Evolutionary conservation across 345 rosid genomes (phyloP), one percentile per base, ranked within the genome.

Genomic region (Garcia nutans): DNA sequence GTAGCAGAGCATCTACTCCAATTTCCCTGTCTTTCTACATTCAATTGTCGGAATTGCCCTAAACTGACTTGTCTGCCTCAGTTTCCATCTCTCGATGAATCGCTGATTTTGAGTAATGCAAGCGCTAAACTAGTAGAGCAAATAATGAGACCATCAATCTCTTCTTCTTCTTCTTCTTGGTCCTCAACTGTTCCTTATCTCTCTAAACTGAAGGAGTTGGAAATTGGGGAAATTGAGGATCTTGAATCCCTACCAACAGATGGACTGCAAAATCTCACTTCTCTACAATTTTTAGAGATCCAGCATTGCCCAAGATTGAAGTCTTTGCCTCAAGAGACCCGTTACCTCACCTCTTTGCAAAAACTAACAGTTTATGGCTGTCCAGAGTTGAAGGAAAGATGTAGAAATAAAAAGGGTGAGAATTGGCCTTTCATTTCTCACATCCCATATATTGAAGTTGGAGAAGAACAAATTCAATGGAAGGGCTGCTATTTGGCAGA

Each of bases 81-180:
- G 7, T 71, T 77, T 75, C 82, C 72, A 55, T 24, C 62, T 26
- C 42, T 79, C 9, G 74, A 69, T 50, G 75, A 28, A 10, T 1
- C 0, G 5, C 19, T 65, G 1, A 0, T 0, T 13, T 15, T 65
- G 41, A 0, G 8, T 0, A 3, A 19, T 0, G 15, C 0, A 19
- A 62, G 67, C 10, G 20, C 19, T 12, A 6, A 12, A 13, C 42
- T 17, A 26, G 44, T 78, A 6, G 31, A 45, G 20, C 76, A n/a
- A n/a, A 65, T 24, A 12, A 6, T 28, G 44, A 9, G 11, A 62
- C 9, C 37, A 22, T 16, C 23, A 7, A 13, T 6, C 8, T 49
- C n/a, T 24, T 50, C 42, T 2, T 63, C 72, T n/a, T n/a, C n/a
- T n/a, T n/a, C n/a, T 28, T 28, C 31, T 28, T 28, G 1, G 3